Evolutionary conservation across 768 basidiomycete genomes (phyloP).

Genomic region (Tremella mesenterica): DNA sequence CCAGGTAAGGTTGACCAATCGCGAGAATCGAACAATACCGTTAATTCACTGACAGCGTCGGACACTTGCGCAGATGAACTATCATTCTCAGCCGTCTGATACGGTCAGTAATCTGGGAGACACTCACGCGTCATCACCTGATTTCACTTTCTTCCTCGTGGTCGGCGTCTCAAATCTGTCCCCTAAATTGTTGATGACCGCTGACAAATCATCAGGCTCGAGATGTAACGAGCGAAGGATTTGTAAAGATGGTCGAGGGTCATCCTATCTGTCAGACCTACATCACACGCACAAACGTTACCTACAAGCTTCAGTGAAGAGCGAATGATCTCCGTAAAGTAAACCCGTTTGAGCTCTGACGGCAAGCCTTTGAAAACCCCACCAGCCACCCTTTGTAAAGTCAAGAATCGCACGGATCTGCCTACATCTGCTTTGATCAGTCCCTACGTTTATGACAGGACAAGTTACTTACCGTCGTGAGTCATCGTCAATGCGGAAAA

Average conservation of each 20-base stretch:
- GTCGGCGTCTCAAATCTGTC: background rate
- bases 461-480: background rate
- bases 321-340: conserved; percentile 56
- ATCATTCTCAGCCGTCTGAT: background rate
- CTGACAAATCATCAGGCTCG: background rate
- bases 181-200: background rate
- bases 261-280: background rate
- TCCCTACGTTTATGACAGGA: no score
- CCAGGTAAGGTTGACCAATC: conserved; percentile 58
- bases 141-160: conserved; percentile 52
- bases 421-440: no score
- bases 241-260: background rate
- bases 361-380: conserved; percentile 55
- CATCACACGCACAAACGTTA: background rate
- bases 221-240: background rate
- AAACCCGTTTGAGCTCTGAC: conserved; percentile 52
- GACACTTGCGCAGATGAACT: conserved; percentile 9
- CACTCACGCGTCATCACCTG: conserved; percentile 22
- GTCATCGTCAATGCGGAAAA: background rate
- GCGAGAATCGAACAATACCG: conserved; percentile 56
- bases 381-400: conserved; percentile 13
- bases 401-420: conserved; percentile 15
- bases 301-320: conserved; percentile 3
- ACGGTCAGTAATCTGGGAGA: background rate
- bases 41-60: conserved; percentile 25